A percentile compares a stretch with the other conserved stretches of the same genome.
phyloP scores from a whole-genome alignment of 2,329 filamentous ascomycete genomes.

The Capronia coronata region DNA sequence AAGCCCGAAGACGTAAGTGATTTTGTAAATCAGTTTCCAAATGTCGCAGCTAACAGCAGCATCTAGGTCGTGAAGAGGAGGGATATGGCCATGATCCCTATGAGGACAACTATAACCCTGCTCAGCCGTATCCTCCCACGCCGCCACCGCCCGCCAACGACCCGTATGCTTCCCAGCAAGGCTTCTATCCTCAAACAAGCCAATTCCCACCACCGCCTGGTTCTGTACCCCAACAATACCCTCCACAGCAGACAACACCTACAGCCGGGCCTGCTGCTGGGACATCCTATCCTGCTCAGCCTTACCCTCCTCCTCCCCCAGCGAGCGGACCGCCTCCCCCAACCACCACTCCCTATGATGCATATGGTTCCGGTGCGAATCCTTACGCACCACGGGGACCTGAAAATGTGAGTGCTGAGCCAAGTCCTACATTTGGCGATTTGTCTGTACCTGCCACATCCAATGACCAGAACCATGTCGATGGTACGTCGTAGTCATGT shows the following conservation, averaged over 20 bases:
- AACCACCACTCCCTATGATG: constrained; percentile 22
- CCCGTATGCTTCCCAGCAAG: constrained; percentile 31
- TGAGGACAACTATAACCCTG: constrained; percentile 38
- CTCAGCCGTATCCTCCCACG: constrained; percentile 35
- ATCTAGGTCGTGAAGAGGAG: constrained; percentile 21
- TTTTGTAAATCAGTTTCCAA: constrained; percentile 2
- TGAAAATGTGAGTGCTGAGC: constrained; percentile 47
- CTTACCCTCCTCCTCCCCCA: constrained; percentile 36
- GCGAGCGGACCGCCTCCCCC: constrained; percentile 34
- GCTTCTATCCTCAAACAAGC: constrained; percentile 38
- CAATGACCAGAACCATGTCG: constrained; percentile 34
- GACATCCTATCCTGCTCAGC: constrained; percentile 26
- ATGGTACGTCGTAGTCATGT: constrained; percentile 39
- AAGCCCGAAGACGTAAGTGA: constrained; percentile 30
- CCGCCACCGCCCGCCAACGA: constrained; percentile 31
- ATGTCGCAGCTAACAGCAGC: constrained; percentile 4
- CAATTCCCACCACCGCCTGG: constrained; percentile 41
- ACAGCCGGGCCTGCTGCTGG: constrained; percentile 12
- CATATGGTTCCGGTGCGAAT: constrained; percentile 36
- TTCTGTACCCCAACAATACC: constrained; percentile 21
- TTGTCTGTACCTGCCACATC: constrained; percentile 30
- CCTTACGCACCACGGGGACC: constrained; percentile 38
- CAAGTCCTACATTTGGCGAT: constrained; percentile 30
- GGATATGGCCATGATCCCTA: constrained; percentile 33
- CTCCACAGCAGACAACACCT: constrained; percentile 18